Evolutionary conservation across 73 alveolate genomes (phyloP), one percentile per base, ranked within the genome.

Genomic region (Paramecium sonneborni): DNA sequence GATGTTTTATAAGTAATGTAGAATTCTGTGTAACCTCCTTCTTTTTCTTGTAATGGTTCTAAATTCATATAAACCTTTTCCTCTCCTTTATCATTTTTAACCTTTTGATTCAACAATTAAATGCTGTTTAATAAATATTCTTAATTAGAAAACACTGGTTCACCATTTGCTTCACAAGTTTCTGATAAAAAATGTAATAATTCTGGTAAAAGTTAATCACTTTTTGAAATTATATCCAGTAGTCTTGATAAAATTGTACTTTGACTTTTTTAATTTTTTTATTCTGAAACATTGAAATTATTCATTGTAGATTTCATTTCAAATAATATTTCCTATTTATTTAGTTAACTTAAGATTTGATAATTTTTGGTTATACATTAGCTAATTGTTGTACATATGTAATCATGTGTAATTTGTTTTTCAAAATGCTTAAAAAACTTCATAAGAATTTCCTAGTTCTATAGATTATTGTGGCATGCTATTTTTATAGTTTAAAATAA

Each of bases 71-170:
- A 79, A 0, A 79, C 28, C 48, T 44, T 79, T 46, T 46, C 55
- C n/a, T 26, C 44, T 15, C 32, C 32, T 79, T 44, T 3, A 21
- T 79, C 76, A 20, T 79, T 62, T 21, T 6, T 41, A 11, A 43
- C 37, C 55, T 38, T 79, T 79, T 23, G 34, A 52, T 52, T 52
- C 14, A 52, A 18, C 32, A 52, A 52, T 52, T 52, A 52, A 18
- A 52, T 52, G 12, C 14, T 79, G 9, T 79, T 41, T 24, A 79
- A 14, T 21, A 79, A 43, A 43, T 41, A 44, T 79, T 79, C 90
- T 41, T 79, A 79, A 79, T 79, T 79, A 9, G 70, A 11, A 79
- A 79, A 79, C 4, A 79, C 72, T 12, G 90, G 90, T 41, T 46
- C 74, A 6, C 55, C 69, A 79, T 79, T 46, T 1, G 90, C 90